Evolutionary conservation across 2,329 filamentous ascomycete species (phyloP), one percentile per base, ranked within the genome.

Genomic region (Curvularia hawaiiensis): DNA sequence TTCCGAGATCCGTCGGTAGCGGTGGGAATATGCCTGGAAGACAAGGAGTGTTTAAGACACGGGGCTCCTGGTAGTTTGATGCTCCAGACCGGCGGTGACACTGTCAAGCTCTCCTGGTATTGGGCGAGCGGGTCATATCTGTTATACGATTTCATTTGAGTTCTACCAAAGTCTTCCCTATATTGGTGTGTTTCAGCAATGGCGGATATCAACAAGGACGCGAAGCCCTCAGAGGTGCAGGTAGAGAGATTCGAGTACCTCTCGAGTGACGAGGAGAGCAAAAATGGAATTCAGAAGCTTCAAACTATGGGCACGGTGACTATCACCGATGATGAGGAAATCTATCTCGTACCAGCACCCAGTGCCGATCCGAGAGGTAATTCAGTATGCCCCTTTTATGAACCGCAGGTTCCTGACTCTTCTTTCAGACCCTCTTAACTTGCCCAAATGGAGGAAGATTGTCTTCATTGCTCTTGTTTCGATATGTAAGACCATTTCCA

Each of bases 351-450:
- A 11, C 70, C 72, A 18, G 47, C 65, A 9, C 72, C 71, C 2
- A 72, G 67, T 46, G 63, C 69, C 14, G 70, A 73, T 54, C 69
- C 70, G 16, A 55, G 67, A 63, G 69, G 70, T 71, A 28, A 30
- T 16, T 35, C 38, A 6, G 3, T n/a, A 18, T 50, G 14, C 2
- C 26, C 20, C 14, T 4, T 11, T 14, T 7, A 2, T 14, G 14
- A n/a, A 45, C 11, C 16, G 9, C 11, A 38, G 11, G 7, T 28
- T 40, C 45, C 39, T 48, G n/a, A 43, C 18, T 24, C 26, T 48
- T 24, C 55, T 60, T n/a, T 51, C 58, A 73, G 72, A 75, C 58
- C 71, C 71, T 0, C 56, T 73, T 47, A 75, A 74, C 46, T 45
- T 73, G 46, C 53, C 69, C 2, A 61, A 55, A n/a, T 68, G 60